Percentiles rank a stretch among this genome's conserved stretches.
Conservation (phyloP, 1,284 basidiomycete genomes). For the Ustilago tritici region DNA sequence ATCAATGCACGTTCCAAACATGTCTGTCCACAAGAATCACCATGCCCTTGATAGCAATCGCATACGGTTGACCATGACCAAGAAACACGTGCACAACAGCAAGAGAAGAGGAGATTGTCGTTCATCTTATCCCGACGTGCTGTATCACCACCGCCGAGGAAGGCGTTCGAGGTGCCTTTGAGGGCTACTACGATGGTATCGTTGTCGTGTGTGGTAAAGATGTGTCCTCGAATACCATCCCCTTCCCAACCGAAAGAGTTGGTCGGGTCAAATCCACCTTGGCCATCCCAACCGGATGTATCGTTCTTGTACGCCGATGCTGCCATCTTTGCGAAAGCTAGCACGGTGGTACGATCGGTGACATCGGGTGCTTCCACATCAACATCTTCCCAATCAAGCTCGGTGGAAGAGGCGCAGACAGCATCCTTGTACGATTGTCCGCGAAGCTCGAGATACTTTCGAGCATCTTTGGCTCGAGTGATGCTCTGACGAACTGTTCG, state of each 20-base stretch:
- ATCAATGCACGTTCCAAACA: conserved; percentile 85
- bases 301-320: conserved; percentile 81
- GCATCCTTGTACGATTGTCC: conserved; percentile 44
- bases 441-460: conserved; percentile 44
- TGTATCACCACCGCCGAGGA: conserved; percentile 85
- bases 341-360: conserved; percentile 80
- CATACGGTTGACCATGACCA: conserved; percentile 97
- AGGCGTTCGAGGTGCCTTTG: conserved; percentile 89
- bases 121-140: conserved; percentile 91
- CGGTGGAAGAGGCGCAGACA: conserved; percentile 40
- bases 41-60: conserved; percentile 77
- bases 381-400: conserved; percentile 72
- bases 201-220: conserved; percentile 75
- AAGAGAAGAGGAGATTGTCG: conserved; percentile 97
- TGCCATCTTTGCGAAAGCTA: conserved; percentile 91
- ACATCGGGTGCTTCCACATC: conserved; percentile 76
- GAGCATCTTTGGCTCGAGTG: conserved; percentile 37
- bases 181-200: conserved; percentile 87
- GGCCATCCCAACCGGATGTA: conserved; percentile 42
- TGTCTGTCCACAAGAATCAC: conserved; percentile 78
- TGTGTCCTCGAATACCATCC: conserved; percentile 90
- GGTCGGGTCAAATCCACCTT: conserved; percentile 70
- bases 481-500: conserved; percentile 40
- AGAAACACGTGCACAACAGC: conserved; percentile 93
- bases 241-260: conserved; percentile 92